These are phyloP conservation scores for Phycomyces nitens DNA, from an alignment of 192 early-diverging fungal genomes.

Conservation along the genomic window DNA sequence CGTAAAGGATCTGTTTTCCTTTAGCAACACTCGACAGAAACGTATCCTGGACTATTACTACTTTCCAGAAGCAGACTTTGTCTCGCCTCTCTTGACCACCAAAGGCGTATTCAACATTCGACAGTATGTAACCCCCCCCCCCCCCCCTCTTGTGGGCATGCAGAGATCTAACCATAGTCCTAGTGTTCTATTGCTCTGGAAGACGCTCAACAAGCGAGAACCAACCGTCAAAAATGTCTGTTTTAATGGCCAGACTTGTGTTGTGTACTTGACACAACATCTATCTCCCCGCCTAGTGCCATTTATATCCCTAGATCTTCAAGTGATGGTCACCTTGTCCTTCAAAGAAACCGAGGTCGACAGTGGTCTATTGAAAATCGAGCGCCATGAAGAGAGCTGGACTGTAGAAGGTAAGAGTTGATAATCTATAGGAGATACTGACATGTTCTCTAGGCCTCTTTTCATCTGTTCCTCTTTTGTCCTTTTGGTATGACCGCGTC, in stretches of 20 bases:
- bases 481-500: conserved; percentile 56
- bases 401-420: conserved; percentile 42
- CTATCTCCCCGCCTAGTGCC: conserved; percentile 51
- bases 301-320: conserved; percentile 43
- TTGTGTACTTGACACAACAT: conserved; percentile 50
- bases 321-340: conserved; percentile 47
- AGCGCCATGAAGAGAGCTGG: conserved; percentile 57
- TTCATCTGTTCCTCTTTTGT: conserved; percentile 50
- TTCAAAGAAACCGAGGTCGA: conserved; percentile 44
- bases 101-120: conserved; percentile 48
- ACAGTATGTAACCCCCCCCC: conserved; percentile 41
- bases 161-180: neutral
- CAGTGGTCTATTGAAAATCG: conserved; percentile 45
- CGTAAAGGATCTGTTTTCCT: conserved; percentile 45
- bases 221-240: neutral
- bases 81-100: conserved; percentile 47
- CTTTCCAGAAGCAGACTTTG: conserved; percentile 43
- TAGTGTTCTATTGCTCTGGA: conserved; percentile 11
- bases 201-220: neutral
- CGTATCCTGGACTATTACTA: conserved; percentile 52
- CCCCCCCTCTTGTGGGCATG: neutral
- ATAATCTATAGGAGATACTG: neutral
- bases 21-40: conserved; percentile 46
- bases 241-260: conserved; percentile 42
- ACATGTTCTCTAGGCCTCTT: conserved; percentile 36